Conservation (phyloP, 2,329 filamentous ascomycete genomes). For the Alternaria ethzedia region DNA sequence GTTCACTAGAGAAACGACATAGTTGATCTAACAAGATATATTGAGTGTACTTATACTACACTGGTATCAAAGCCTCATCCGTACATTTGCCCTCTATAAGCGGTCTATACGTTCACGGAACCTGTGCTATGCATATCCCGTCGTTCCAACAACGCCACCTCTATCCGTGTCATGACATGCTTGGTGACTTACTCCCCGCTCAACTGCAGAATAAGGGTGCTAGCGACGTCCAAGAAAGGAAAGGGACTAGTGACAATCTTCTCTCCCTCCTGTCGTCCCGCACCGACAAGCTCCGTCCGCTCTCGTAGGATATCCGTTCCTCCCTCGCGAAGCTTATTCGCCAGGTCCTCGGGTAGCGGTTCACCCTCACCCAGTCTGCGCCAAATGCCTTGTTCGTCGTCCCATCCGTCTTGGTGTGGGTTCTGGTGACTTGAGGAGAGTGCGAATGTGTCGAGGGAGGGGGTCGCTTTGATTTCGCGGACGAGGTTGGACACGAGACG, state of each 20-base stretch:
- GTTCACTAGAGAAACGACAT: neutral
- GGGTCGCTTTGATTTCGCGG: constrained; percentile 45
- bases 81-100: neutral
- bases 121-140: neutral
- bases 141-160: neutral
- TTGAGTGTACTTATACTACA: neutral
- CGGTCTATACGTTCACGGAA: neutral
- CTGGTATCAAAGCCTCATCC: neutral
- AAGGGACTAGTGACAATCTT: constrained; percentile 96
- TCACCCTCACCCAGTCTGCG: constrained; percentile 41
- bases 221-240: constrained; percentile 93
- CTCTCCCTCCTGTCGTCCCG: constrained; percentile 69
- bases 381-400: constrained; percentile 45
- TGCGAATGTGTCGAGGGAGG: constrained; percentile 23
- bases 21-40: neutral
- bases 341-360: constrained; percentile 37
- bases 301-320: constrained; percentile 47
- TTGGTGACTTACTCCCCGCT: constrained; percentile 36
- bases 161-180: neutral
- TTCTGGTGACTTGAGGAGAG: constrained; percentile 20
- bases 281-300: constrained; percentile 52
- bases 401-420: constrained; percentile 41
- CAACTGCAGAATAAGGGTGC: constrained; percentile 89
- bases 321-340: constrained; percentile 36
- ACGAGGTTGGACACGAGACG: constrained; percentile 67